Percentiles rank a stretch among this genome's conserved stretches.
Conservation (phyloP, 2,329 filamentous ascomycete species). For the Cercospora citrullina region DNA sequence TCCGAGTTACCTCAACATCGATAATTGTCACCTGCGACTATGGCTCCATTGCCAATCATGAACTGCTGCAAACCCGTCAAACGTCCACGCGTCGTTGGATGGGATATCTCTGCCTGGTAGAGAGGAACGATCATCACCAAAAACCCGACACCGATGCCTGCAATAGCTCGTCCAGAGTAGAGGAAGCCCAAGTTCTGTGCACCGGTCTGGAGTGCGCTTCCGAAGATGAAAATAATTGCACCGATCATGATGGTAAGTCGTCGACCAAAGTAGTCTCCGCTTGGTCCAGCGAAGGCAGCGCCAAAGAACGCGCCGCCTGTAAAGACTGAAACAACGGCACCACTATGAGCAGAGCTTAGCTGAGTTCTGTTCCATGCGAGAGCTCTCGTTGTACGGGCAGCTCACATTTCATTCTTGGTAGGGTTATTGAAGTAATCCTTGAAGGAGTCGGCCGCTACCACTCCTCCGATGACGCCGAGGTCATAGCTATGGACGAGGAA, state of each 20-base stretch:
- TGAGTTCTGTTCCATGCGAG: not conserved
- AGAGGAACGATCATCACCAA: not conserved
- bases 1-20: too few species aligned
- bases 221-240: not conserved
- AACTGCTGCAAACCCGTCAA: not conserved
- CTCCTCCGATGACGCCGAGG: constrained; percentile 6
- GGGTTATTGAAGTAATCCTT: constrained; percentile 2
- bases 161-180: not conserved
- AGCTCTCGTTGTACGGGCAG: not conserved
- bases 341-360: not conserved
- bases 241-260: not conserved
- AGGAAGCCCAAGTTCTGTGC: not conserved
- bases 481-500: not conserved
- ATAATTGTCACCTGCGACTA: not conserved
- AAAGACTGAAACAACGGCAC: not conserved
- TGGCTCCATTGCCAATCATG: not conserved
- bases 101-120: not conserved
- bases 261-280: not conserved
- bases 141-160: not conserved
- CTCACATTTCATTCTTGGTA: constrained; percentile 3
- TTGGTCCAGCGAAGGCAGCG: not conserved
- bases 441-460: not conserved
- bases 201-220: not conserved
- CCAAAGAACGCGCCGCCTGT: not conserved
- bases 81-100: not conserved